Conservation (phyloP, 768 basidiomycete genomes). For the Suillus placidus region DNA sequence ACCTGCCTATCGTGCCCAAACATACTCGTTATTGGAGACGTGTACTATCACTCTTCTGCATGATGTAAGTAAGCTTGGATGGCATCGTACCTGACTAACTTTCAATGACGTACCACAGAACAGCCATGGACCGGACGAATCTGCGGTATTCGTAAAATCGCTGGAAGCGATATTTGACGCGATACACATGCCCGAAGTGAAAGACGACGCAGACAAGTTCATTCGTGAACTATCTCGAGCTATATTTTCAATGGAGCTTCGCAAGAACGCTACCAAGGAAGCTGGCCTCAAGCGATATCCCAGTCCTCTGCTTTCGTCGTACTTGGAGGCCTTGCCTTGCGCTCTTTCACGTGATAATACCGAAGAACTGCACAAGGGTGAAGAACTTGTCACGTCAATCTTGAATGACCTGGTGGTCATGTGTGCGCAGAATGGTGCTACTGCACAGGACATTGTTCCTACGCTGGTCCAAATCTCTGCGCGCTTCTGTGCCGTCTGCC, state of each 20-base stretch:
- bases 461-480: conserved; percentile 82
- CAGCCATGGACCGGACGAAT: conserved; percentile 69
- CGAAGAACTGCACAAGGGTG: conserved; percentile 62
- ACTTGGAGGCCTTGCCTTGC: conserved; percentile 80
- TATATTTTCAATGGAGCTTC: conserved; percentile 77
- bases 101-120: conserved; percentile 47
- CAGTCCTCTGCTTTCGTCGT: conserved; percentile 62
- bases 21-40: conserved; percentile 71
- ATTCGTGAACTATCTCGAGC: conserved; percentile 68
- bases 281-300: conserved; percentile 53
- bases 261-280: conserved; percentile 57
- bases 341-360: conserved; percentile 69
- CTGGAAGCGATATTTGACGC: conserved; percentile 83
- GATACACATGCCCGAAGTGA: conserved; percentile 66
- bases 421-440: conserved; percentile 47
- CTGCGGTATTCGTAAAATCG: conserved; percentile 68
- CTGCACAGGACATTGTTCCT: conserved; percentile 57
- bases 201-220: conserved; percentile 69
- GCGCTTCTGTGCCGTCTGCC: conserved; percentile 82
- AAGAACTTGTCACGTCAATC: conserved; percentile 60
- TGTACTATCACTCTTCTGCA: conserved; percentile 71
- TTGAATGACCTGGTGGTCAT: conserved; percentile 68
- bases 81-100: neutral
- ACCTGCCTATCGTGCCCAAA: conserved; percentile 53
- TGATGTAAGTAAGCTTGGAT: conserved; percentile 57